These are phyloP conservation scores for Durusdinium trenchii DNA, from an alignment of 73 alveolate species.

Conservation along the genomic window DNA sequence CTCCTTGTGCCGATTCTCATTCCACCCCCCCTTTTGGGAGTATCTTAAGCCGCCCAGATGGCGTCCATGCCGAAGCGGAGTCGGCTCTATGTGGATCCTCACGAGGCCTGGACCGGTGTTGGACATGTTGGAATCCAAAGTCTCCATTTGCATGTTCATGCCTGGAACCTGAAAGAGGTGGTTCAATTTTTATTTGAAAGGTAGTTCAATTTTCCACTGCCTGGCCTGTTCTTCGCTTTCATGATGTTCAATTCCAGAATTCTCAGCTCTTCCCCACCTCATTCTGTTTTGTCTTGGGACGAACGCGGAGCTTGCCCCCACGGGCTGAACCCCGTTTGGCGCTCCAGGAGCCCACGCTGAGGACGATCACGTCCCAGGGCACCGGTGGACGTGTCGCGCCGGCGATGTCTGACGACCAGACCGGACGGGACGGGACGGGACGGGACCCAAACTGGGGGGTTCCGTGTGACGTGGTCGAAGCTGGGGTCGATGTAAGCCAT, in stretches of 20 bases:
- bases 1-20: no score
- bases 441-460: neutral
- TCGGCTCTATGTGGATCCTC: slow-evolving; percentile 79
- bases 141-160: neutral
- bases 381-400: slow-evolving; percentile 16
- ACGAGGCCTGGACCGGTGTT: slow-evolving; percentile 12
- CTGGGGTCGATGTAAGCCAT: no score
- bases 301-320: neutral
- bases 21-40: no score
- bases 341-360: neutral
- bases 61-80: slow-evolving; percentile 89
- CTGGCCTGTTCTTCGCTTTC: neutral
- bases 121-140: neutral
- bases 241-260: neutral
- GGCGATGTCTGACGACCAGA: neutral
- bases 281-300: neutral
- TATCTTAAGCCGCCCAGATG: no score
- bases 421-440: neutral
- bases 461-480: no score
- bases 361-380: neutral
- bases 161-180: neutral
- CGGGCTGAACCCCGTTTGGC: neutral
- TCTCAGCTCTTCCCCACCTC: neutral
- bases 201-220: neutral
- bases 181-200: neutral